Conservation (phyloP, 2,329 filamentous ascomycete species). For the Alternaria brassicae region DNA sequence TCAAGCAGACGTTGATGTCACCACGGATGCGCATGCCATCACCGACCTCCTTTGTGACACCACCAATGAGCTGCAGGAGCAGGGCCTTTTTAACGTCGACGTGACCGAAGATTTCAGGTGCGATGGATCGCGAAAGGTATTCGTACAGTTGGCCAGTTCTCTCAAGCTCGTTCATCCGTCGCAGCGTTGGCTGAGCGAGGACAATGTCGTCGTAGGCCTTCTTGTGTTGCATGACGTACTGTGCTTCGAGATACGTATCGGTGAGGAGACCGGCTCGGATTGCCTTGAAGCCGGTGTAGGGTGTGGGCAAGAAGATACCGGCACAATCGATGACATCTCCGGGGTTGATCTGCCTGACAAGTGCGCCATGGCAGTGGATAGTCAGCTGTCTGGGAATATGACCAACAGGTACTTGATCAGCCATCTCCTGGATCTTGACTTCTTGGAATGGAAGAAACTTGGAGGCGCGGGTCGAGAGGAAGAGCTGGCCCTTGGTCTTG, state of each 20-base stretch:
- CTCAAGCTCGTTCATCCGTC: slow-evolving; percentile 84
- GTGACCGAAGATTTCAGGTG: slow-evolving; percentile 96
- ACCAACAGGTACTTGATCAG: slow-evolving; percentile 97
- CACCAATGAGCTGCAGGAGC: slow-evolving; percentile 91
- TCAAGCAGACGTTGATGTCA: slow-evolving; percentile 97
- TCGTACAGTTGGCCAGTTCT: slow-evolving; percentile 93
- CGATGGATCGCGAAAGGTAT: slow-evolving; percentile 92
- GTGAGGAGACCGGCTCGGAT: slow-evolving; percentile 96
- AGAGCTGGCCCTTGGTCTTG: slow-evolving; percentile 90
- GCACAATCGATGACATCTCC: slow-evolving; percentile 94
- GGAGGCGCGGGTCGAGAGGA: slow-evolving; percentile 92
- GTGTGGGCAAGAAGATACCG: slow-evolving; percentile 94
- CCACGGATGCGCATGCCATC: slow-evolving; percentile 99
- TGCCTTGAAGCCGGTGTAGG: slow-evolving; percentile 98
- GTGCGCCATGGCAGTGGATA: slow-evolving; percentile 83
- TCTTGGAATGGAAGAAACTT: slow-evolving; percentile 99
- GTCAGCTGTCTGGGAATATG: slow-evolving; percentile 95
- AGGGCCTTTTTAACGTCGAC: slow-evolving; percentile 98
- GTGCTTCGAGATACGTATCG: slow-evolving; percentile 95
- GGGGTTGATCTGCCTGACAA: slow-evolving; percentile 87
- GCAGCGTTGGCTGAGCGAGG: slow-evolving; percentile 79
- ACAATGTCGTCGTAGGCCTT: slow-evolving; percentile 95
- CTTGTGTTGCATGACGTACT: slow-evolving; percentile 94
- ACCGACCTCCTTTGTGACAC: slow-evolving; percentile 94
- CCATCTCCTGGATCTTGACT: slow-evolving; percentile 97